A percentile compares a stretch with the other conserved stretches of the same genome.
Evolutionary conservation across 257 asterid species (phyloP).

Genomic region (Rhazya stricta): DNA sequence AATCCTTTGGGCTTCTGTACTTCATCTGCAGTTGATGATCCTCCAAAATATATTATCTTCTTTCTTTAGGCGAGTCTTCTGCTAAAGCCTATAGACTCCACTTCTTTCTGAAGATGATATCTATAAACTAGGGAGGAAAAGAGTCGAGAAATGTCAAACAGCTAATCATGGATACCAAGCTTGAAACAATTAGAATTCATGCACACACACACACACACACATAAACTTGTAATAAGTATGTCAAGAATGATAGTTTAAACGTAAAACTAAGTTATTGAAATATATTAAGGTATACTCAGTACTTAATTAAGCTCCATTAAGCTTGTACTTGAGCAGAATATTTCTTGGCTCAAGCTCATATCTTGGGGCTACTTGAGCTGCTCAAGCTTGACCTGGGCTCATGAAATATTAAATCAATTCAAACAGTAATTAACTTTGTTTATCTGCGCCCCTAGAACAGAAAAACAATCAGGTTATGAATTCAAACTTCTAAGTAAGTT

Average conservation of each 20-base stretch:
- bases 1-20: neutral
- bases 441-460: neutral
- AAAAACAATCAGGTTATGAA: neutral
- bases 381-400: neutral
- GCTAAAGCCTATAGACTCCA: neutral
- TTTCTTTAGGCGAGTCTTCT: neutral
- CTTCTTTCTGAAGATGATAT: neutral
- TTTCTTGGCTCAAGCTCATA: neutral
- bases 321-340: neutral
- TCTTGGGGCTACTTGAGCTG: neutral
- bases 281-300: neutral
- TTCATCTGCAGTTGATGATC: neutral
- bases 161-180: neutral
- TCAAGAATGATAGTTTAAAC: neutral
- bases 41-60: neutral
- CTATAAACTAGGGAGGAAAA: neutral
- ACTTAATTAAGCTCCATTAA: neutral
- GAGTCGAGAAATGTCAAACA: neutral
- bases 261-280: neutral
- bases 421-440: neutral
- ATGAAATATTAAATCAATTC: neutral
- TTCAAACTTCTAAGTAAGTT: neutral
- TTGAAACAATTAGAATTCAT: neutral
- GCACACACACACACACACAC: neutral
- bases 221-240: neutral